Evolutionary conservation across 768 basidiomycete genomes (phyloP), one percentile per base, ranked within the genome.

Genomic region (Lactarius tabidus): DNA sequence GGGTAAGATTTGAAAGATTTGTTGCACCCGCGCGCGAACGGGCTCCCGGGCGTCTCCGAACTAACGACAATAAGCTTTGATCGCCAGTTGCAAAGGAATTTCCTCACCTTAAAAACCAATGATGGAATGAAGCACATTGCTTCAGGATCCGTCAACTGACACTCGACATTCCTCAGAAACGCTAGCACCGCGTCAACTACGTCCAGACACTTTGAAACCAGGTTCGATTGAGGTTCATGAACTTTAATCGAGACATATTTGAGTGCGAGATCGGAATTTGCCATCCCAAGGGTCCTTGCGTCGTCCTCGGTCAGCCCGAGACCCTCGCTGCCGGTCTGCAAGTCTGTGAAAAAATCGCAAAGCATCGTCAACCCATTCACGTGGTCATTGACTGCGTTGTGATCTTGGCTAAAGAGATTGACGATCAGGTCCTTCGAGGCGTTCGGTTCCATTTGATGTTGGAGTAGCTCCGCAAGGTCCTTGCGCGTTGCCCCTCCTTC

Each of bases 171-270:
- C 58, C 88, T 86, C 62, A 98, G 77, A 71, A 95, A 90, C 10
- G 84, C 79, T 14, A 98, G 70, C 39, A 96, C 81, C 39, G 89
- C 81, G 69, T 92, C 91, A 33, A 95, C 81, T 39, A 91, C 84
- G 67, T 98, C 96, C 70, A 99, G 75, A 71, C 94, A 95, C 74
- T 91, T 92, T 57, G 90, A 85, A 3, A 89, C 82, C 28, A 97
- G 79, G 72, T 93, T 96, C 8, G 95, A 91, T 71, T 95, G 94
- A 45, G 94, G 89, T 74, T 95, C 91, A 67, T 96, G 89, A 28
- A 88, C 83, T 70, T 91, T 91, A 71, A 98, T 85, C 1, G 95
- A 96, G 33, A 89, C 84, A 70, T 98, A 99, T 80, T 98, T 98
- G 72, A 98, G 78, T 2, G 90, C 85, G 38, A 98, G 80, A 75